Conservation (phyloP, 202 grass and related monocot species). For the Setaria italica region DNA sequence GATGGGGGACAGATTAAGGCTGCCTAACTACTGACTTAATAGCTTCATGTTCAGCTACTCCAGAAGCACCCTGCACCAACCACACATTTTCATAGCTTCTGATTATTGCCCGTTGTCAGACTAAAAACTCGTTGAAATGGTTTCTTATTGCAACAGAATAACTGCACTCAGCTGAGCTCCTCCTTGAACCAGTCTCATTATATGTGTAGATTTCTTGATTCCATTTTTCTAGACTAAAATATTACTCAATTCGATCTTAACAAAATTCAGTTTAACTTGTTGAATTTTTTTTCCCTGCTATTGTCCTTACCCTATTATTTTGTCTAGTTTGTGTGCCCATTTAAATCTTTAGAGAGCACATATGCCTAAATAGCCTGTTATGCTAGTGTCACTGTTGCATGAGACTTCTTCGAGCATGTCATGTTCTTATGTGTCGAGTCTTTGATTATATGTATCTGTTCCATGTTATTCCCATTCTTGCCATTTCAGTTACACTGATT, state of each 20-base stretch:
- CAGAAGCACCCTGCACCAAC: slow-evolving; percentile 34
- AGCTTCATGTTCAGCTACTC: slow-evolving; percentile 47
- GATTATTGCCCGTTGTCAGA: slow-evolving; percentile 14
- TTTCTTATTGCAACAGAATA: slow-evolving; percentile 34
- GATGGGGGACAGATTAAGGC: slow-evolving; percentile 39
- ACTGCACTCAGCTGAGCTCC: neutral
- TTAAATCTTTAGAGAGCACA: neutral
- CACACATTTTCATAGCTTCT: slow-evolving; percentile 30
- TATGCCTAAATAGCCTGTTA: neutral
- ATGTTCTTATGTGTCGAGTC: neutral
- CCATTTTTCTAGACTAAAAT: neutral
- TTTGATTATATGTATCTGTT: neutral
- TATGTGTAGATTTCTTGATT: slow-evolving; percentile 12
- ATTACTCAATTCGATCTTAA: neutral
- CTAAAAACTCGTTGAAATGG: slow-evolving; percentile 33
- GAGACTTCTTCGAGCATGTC: slow-evolving; percentile 1
- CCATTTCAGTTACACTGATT: slow-evolving; percentile 19
- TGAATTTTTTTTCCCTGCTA: too few relatives aligned
- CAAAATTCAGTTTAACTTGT: neutral
- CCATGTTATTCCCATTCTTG: slow-evolving; percentile 3
- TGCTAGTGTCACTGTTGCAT: slow-evolving; percentile 13
- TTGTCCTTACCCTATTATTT: neutral
- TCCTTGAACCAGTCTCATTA: slow-evolving; percentile 20
- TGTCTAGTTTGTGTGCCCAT: neutral
- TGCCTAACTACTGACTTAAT: slow-evolving; percentile 50